phyloP scores from a whole-genome alignment of 495 filamentous ascomycete species.

The Antarctomyces pellizariae region DNA sequence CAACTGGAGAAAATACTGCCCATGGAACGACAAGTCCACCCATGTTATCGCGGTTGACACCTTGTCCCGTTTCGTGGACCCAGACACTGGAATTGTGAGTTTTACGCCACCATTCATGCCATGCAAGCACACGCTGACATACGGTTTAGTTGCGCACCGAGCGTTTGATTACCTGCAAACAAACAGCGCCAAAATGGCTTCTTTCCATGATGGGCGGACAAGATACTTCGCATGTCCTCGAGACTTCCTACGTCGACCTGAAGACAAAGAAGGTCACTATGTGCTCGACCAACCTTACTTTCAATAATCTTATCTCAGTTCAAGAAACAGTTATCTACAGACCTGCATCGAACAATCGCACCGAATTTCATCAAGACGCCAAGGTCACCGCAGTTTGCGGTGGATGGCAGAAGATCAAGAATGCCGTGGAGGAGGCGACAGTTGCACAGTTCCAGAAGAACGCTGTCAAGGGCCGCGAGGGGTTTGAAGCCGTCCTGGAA shows the following conservation, averaged over 20 bases:
- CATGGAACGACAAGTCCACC: constrained; percentile 87
- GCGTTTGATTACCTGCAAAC: constrained; percentile 84
- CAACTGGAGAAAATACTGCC: constrained; percentile 97
- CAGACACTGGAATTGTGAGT: constrained; percentile 59
- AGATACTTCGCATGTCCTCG: constrained; percentile 63
- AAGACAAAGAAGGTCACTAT: constrained; percentile 66
- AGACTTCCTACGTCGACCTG: constrained; percentile 85
- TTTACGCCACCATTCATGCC: neutral
- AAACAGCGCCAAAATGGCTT: constrained; percentile 75
- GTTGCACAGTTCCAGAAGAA: constrained; percentile 81
- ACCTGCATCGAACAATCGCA: constrained; percentile 38
- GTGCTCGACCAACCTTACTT: constrained; percentile 80
- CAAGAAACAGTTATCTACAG: constrained; percentile 76
- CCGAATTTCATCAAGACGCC: constrained; percentile 67
- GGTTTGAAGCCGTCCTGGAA: constrained; percentile 81
- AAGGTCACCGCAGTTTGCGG: constrained; percentile 85
- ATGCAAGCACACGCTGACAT: constrained; percentile 5
- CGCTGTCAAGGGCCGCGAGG: constrained; percentile 65
- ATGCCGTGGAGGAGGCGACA: constrained; percentile 76
- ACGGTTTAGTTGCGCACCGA: constrained; percentile 65
- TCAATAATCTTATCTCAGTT: constrained; percentile 63
- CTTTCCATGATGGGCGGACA: constrained; percentile 49
- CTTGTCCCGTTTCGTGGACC: constrained; percentile 56
- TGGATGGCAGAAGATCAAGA: constrained; percentile 88
- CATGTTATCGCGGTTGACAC: constrained; percentile 94